Evolutionary conservation across 225 moss, liverwort and hornwort species (phyloP), one percentile per base, ranked within the genome.

Genomic region (Neckera pumila): DNA sequence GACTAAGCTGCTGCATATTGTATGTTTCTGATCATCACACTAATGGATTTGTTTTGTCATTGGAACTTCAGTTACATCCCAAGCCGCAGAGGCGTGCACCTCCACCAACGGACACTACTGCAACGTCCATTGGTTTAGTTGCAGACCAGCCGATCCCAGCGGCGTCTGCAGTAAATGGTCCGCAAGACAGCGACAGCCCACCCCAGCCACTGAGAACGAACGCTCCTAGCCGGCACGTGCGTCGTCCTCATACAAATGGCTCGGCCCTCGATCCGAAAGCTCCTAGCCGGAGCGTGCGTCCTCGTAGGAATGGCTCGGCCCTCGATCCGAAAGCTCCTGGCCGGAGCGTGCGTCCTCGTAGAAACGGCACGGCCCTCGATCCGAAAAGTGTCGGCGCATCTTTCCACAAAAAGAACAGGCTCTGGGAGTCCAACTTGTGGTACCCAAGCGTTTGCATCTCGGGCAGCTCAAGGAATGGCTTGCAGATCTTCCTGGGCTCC

Each of bases 391-490:
- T 30, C 8, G 62, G 31, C 31, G 6, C 8, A 54, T 16, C 18
- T 2, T 15, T 31, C 8, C 16, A 2, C 16, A 3, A 62, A 62
- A 15, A 45, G 2, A 2, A 22, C 8, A 6, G 18, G 17, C 4
- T 42, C 17, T 70, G 11, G 42, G 42, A 30, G 21, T 30, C 42
- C 40, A 20, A 84, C 31, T 40, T 84, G 31, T 14, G 57, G 56
- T 9, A 57, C 9, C 57, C 42, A 4, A 11, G 25, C 5, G 57
- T 42, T 57, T 1, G 4, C 10, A 43, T 58, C 23, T 33, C 31
- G 4, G 31, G 43, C 5, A 2, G 12, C 42, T 1, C 3, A 8
- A 33, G 2, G 71, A 1, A 0, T 1, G 58, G 71, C 33, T 3
- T 57, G 2, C 42, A 84, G 43, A 33, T 57, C 43, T 33, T 6